phyloP scores from a whole-genome alignment of 148 eudicot species.

The Rhododendron griersonianum region DNA sequence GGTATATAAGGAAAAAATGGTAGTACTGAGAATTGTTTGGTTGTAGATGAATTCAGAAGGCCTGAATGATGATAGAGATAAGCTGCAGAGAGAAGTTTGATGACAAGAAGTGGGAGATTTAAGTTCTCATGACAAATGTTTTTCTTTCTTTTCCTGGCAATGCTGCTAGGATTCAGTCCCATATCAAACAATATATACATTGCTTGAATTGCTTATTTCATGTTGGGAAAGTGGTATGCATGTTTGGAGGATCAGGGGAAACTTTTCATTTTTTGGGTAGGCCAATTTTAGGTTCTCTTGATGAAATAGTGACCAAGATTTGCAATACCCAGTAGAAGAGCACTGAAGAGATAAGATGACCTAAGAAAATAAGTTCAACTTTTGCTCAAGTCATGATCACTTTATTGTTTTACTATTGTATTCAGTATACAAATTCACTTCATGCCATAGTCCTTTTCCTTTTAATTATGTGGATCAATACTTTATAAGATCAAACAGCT shows the following conservation, averaged over 20 bases:
- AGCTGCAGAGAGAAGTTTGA: neutral
- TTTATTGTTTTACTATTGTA: neutral
- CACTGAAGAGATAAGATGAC: slow-evolving; percentile 7
- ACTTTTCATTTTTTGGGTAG: slow-evolving; percentile 9
- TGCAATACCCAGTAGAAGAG: slow-evolving; percentile 10
- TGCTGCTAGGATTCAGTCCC: neutral
- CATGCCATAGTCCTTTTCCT: neutral
- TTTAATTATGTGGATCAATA: neutral
- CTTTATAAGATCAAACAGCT: neutral
- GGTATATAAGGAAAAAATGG: neutral
- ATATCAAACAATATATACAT: neutral
- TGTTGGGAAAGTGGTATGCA: neutral
- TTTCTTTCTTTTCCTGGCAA: neutral
- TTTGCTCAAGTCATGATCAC: neutral
- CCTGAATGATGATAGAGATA: neutral
- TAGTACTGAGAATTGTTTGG: neutral
- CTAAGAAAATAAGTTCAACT: slow-evolving; percentile 1
- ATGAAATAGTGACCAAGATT: slow-evolving; percentile 16
- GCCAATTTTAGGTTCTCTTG: slow-evolving; percentile 13
- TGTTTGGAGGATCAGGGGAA: slow-evolving; percentile 12
- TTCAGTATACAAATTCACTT: neutral
- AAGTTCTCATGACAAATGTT: neutral
- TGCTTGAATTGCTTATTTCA: neutral
- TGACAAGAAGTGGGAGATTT: neutral
- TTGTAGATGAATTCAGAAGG: neutral